phyloP scores from a whole-genome alignment of 495 filamentous ascomycete species.

The Podospora pseudopauciseta region DNA sequence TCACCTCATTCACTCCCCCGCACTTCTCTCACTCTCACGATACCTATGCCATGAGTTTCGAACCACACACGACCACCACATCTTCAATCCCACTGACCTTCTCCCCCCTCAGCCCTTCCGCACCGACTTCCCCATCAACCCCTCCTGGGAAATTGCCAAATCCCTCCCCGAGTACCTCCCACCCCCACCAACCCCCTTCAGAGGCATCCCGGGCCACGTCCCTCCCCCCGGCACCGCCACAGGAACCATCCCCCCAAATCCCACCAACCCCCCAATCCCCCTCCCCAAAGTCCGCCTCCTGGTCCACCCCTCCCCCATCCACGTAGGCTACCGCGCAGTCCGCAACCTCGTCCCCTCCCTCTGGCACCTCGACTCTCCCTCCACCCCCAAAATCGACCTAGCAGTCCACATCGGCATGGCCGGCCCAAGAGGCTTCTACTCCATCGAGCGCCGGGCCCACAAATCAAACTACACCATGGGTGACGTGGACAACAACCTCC shows the following conservation, averaged over 20 bases:
- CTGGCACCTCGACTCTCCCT: constrained; percentile 33
- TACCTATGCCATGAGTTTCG: background rate
- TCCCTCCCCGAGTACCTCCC: constrained; percentile 52
- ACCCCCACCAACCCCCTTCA: constrained; percentile 14
- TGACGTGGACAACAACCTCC: constrained; percentile 61
- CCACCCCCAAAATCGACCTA: constrained; percentile 51
- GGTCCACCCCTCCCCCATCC: constrained; percentile 62
- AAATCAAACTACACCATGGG: constrained; percentile 68
- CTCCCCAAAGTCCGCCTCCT: constrained; percentile 59
- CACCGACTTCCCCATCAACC: constrained; percentile 60
- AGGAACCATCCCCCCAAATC: background rate
- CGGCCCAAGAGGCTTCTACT: constrained; percentile 62
- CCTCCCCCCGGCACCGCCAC: constrained; percentile 29
- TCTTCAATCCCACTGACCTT: background rate
- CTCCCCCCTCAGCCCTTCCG: constrained; percentile 57
- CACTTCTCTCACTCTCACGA: constrained; percentile 1
- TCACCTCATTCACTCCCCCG: constrained; percentile 8
- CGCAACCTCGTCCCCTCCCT: constrained; percentile 58
- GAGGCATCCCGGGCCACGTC: constrained; percentile 4
- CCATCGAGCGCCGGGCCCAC: constrained; percentile 66
- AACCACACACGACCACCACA: background rate
- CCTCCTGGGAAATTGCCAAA: constrained; percentile 64
- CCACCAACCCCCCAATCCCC: background rate
- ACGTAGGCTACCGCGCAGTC: constrained; percentile 65
- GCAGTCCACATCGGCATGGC: constrained; percentile 82